phyloP scores from a whole-genome alignment of 2,329 filamentous ascomycete species.

The Hirsutella rhossiliensis region DNA sequence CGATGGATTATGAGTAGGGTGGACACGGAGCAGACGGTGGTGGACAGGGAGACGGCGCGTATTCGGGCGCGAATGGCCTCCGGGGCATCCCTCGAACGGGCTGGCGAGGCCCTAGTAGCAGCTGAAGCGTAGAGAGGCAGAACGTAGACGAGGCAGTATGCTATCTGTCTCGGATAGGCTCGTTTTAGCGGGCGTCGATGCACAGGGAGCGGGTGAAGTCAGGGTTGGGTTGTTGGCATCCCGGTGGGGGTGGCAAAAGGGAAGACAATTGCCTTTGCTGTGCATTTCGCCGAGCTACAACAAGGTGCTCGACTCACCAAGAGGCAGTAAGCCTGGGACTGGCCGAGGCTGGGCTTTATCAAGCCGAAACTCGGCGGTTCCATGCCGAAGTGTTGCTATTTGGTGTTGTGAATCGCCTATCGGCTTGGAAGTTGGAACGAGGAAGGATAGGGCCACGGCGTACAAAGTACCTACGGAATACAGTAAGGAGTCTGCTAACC shows the following conservation, averaged over 20 bases:
- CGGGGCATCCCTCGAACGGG: slow-evolving; percentile 74
- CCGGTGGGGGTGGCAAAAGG: background rate
- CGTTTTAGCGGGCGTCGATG: background rate
- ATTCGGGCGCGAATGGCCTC: slow-evolving; percentile 82
- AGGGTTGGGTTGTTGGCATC: too few relatives aligned
- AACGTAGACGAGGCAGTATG: slow-evolving; percentile 84
- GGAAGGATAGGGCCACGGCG: too few relatives aligned
- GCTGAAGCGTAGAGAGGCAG: slow-evolving; percentile 78
- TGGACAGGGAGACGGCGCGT: slow-evolving; percentile 66
- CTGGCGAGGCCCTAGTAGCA: slow-evolving; percentile 66
- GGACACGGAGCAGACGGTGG: slow-evolving; percentile 50
- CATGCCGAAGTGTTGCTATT: background rate
- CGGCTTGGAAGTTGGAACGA: too few relatives aligned
- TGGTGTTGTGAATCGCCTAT: background rate
- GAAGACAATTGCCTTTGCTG: background rate
- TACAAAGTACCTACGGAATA: too few relatives aligned
- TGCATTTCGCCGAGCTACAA: background rate
- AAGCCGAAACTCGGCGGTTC: background rate
- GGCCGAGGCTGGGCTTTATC: slow-evolving; percentile 4
- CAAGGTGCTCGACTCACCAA: slow-evolving; percentile 12
- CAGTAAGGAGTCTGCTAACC: too few relatives aligned
- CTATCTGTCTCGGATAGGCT: slow-evolving; percentile 32
- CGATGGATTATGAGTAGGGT: slow-evolving; percentile 45
- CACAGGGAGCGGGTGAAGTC: background rate
- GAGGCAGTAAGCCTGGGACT: slow-evolving; percentile 14